Conservation (phyloP, 257 asterid species). For the Solanum sitiens region DNA sequence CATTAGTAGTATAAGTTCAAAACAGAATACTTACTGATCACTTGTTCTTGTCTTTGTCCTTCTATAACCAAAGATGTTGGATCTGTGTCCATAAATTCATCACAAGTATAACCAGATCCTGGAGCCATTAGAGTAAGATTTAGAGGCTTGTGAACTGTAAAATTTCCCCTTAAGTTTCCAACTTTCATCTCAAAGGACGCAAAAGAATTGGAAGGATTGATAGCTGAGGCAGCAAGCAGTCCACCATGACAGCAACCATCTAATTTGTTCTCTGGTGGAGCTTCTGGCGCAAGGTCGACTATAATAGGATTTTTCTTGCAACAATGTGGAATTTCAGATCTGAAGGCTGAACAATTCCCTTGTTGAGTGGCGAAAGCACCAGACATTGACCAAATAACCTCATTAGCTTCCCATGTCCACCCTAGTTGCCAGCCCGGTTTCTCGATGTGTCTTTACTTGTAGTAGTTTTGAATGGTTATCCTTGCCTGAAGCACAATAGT, state of each 20-base stretch:
- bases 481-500: slow-evolving; percentile 25
- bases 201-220: slow-evolving; percentile 28
- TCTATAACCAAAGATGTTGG: slow-evolving; percentile 48
- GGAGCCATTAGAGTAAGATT: slow-evolving; percentile 51
- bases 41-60: slow-evolving; percentile 56
- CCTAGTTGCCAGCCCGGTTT: slow-evolving; percentile 65
- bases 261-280: slow-evolving; percentile 17
- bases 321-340: slow-evolving; percentile 38
- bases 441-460: slow-evolving; percentile 55
- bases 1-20: not conserved
- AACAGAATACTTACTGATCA: slow-evolving; percentile 34
- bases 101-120: slow-evolving; percentile 58
- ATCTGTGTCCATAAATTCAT: slow-evolving; percentile 22
- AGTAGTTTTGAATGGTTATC: slow-evolving; percentile 55
- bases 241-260: slow-evolving; percentile 52
- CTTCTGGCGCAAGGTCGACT: slow-evolving; percentile 33
- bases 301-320: slow-evolving; percentile 39
- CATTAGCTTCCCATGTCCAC: slow-evolving; percentile 47
- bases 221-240: slow-evolving; percentile 35
- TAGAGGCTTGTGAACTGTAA: slow-evolving; percentile 22
- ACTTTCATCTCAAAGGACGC: slow-evolving; percentile 42
- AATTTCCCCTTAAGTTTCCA: slow-evolving; percentile 45
- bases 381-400: slow-evolving; percentile 48
- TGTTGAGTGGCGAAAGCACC: slow-evolving; percentile 50
- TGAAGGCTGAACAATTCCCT: slow-evolving; percentile 54